Evolutionary conservation across 306 rosid species (phyloP).

Genomic region (Crataegus laevigata): DNA sequence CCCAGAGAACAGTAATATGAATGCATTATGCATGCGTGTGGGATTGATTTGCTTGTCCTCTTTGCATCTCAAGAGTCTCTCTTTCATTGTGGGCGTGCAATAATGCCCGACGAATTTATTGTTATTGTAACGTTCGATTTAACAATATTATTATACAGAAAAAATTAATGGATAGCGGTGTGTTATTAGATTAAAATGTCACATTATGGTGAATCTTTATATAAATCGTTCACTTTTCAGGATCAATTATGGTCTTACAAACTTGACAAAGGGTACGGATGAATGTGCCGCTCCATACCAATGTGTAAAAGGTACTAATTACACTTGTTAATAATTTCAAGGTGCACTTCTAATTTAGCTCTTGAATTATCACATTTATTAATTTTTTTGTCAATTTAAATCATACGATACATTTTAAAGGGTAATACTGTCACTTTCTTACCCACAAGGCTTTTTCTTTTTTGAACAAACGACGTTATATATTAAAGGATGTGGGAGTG

Average conservation of each 20-base stretch:
- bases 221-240: neutral
- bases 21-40: neutral
- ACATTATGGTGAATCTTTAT: no score
- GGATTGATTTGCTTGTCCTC: neutral
- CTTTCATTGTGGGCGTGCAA: neutral
- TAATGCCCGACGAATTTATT: neutral
- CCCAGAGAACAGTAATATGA: no score
- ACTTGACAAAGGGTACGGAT: neutral
- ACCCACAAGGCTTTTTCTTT: no score
- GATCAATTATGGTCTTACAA: constrained; percentile 8
- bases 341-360: no score
- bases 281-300: neutral
- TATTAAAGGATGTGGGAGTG: no score
- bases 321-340: neutral
- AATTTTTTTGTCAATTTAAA: no score
- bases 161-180: fast-evolving
- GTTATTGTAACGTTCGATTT: no score
- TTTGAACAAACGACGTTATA: no score
- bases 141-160: no score
- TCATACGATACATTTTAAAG: no score
- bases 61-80: neutral
- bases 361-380: no score
- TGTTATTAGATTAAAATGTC: fast-evolving
- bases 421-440: no score
- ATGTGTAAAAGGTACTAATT: neutral